Evolutionary conservation across 106 monocot genomes (phyloP), one percentile per base, ranked within the genome.

Genomic region (Dioscorea zingiberensis): DNA sequence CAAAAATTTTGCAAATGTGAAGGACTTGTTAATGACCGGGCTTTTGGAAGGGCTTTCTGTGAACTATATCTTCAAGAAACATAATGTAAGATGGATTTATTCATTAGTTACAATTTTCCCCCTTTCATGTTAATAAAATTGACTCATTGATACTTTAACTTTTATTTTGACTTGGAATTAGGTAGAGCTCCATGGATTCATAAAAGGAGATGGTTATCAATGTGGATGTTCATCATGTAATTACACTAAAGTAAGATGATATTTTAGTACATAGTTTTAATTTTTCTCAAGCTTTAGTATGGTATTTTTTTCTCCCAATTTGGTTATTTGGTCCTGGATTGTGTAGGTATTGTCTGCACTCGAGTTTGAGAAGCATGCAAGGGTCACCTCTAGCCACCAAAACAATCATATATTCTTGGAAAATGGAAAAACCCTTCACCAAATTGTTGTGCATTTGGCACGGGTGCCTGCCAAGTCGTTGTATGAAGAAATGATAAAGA

Each of bases 361-460:
- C 13, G 59, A 73, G 58, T 82, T 82, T 55, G 73, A 77, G 73
- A 82, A 55, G 68, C 81, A 82, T 45, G 68, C 81, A 18, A 65
- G 73, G 11, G 68, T 24, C 24, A 8, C 56, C 12, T 28, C 58
- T 22, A 71, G 60, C 3, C 27, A 51, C 26, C 27, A 32, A 22
- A 75, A 76, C 65, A 60, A 73, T 65, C 72, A 77, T 58, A 73
- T 82, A n/a, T 58, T 69, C 38, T 58, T 82, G 28, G 21, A 44
- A 6, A 77, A 70, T 73, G 77, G 73, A 17, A 54, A 22, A 17
- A 58, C 56, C 14, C 64, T 82, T 23, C 45, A 77, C 44, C 30
- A 73, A 53, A 55, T 82, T 13, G 66, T 70, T 29, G 62, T 69
- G 38, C 1, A 44, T 44, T 16, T 82, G 0, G 47, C 6, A 25